Conservation (phyloP, 78 protist species). For the Pelomyxa schiedti region DNA sequence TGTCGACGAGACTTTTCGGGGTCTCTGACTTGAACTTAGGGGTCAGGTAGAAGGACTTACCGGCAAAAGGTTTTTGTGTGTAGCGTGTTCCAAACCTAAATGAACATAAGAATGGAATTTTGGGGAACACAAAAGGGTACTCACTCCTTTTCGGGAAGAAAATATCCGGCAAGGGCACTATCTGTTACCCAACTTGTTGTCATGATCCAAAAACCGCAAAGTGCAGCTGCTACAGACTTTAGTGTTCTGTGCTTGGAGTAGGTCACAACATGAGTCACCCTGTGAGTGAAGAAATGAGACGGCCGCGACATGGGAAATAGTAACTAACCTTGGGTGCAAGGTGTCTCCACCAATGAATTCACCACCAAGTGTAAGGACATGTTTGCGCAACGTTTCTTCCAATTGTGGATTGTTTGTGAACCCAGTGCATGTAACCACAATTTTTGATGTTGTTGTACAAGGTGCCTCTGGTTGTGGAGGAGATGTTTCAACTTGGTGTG, state of each 20-base stretch:
- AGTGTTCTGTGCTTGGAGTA: not conserved
- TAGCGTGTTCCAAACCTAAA: not conserved
- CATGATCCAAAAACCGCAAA: not conserved
- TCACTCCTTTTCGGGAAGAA: not conserved
- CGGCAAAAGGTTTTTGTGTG: not conserved
- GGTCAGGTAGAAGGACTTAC: not conserved
- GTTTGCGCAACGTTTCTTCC: too few relatives aligned
- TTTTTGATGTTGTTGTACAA: too few relatives aligned
- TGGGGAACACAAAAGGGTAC: not conserved
- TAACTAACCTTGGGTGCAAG: too few relatives aligned
- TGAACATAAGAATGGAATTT: not conserved
- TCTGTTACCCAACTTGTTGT: not conserved
- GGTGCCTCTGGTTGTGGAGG: too few relatives aligned
- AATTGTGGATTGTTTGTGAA: too few relatives aligned
- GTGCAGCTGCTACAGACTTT: not conserved
- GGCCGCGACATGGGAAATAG: too few relatives aligned
- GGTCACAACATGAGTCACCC: not conserved
- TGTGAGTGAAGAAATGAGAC: too few relatives aligned
- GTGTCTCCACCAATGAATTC: too few relatives aligned
- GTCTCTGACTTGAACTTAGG: not conserved
- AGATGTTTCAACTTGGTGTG: too few relatives aligned
- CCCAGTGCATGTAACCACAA: too few relatives aligned
- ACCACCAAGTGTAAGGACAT: too few relatives aligned
- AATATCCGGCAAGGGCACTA: not conserved
- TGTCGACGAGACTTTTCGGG: not conserved